Evolutionary conservation across 2,329 filamentous ascomycete species (phyloP).

Genomic region (Corinectria fuckeliana): DNA sequence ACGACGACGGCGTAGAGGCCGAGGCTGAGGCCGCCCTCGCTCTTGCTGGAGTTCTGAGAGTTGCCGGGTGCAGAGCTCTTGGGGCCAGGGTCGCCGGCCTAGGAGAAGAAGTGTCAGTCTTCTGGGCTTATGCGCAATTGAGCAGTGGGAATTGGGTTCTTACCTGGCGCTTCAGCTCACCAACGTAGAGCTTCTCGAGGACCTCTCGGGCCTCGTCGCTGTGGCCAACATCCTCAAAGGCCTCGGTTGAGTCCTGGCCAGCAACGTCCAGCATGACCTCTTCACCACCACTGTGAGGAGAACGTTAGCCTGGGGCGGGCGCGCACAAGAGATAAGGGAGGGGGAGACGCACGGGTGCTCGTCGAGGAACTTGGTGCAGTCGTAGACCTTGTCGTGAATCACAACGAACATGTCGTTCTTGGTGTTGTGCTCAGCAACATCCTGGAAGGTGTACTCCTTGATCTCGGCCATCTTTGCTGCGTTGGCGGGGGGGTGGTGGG

Average conservation of each 20-base stretch:
- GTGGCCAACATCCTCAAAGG: conserved; percentile 99
- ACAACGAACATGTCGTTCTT: conserved; percentile 95
- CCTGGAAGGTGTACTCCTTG: conserved; percentile 73
- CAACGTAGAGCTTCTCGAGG: conserved; percentile 77
- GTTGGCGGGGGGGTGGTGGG: conserved; percentile 20
- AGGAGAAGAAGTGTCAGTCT: conserved; percentile 34
- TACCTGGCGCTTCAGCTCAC: conserved; percentile 82
- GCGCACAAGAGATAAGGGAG: conserved; percentile 6
- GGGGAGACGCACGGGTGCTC: conserved; percentile 81
- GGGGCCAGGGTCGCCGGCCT: conserved; percentile 82
- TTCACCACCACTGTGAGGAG: conserved; percentile 80
- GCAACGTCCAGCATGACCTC: conserved; percentile 96
- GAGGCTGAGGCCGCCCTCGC: conserved; percentile 69
- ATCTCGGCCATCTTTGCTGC: conserved; percentile 42
- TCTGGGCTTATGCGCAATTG: background rate
- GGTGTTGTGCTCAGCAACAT: conserved; percentile 83
- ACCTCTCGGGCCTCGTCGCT: conserved; percentile 98
- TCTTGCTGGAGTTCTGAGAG: conserved; percentile 52
- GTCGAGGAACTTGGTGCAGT: conserved; percentile 86
- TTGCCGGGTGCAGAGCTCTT: conserved; percentile 56
- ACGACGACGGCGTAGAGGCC: conserved; percentile 83
- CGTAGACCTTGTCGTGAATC: conserved; percentile 97
- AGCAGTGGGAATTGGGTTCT: conserved; percentile 36
- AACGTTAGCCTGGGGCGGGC: conserved; percentile 26
- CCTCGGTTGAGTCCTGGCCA: conserved; percentile 95